Percentiles rank a stretch among this genome's conserved stretches.
phyloP scores from a whole-genome alignment of 2,329 filamentous ascomycete species.

The Xylaria polymorpha region DNA sequence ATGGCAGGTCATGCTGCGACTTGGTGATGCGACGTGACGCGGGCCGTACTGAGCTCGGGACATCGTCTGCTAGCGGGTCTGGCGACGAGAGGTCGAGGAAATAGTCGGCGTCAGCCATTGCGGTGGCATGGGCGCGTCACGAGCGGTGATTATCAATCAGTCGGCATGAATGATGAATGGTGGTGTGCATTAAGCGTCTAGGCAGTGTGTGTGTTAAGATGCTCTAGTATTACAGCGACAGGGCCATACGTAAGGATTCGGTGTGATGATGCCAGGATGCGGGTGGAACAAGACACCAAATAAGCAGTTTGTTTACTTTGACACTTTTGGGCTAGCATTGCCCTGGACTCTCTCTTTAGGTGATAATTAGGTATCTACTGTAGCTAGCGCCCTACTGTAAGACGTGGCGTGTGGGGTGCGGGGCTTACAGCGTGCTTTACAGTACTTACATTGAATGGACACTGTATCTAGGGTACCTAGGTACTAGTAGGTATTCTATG shows the following conservation, averaged over 20 bases:
- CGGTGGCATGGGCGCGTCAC: conserved; percentile 35
- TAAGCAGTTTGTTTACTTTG: conserved; percentile 50
- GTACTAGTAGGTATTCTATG: too few species aligned
- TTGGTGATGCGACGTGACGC: conserved; percentile 44
- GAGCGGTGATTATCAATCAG: neutral
- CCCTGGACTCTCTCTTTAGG: neutral
- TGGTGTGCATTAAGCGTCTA: conserved; percentile 11
- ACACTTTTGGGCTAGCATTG: conserved; percentile 33
- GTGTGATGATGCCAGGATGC: conserved; percentile 27
- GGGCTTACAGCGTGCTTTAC: neutral
- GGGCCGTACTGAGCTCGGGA: conserved; percentile 44
- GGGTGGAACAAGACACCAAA: conserved; percentile 37
- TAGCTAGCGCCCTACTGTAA: neutral
- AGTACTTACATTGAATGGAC: too few species aligned
- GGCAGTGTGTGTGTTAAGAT: conserved; percentile 2
- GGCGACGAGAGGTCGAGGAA: conserved; percentile 50
- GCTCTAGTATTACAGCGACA: conserved; percentile 16
- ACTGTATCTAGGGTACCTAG: too few species aligned
- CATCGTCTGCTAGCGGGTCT: conserved; percentile 50
- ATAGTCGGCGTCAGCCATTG: conserved; percentile 43
- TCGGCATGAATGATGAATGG: conserved; percentile 25
- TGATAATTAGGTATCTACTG: neutral
- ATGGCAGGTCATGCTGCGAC: conserved; percentile 49
- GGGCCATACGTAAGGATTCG: conserved; percentile 25
- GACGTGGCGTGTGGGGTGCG: conserved; percentile 1